Conservation (phyloP, 768 basidiomycete species). For the Phanerodontia chrysosporium region DNA sequence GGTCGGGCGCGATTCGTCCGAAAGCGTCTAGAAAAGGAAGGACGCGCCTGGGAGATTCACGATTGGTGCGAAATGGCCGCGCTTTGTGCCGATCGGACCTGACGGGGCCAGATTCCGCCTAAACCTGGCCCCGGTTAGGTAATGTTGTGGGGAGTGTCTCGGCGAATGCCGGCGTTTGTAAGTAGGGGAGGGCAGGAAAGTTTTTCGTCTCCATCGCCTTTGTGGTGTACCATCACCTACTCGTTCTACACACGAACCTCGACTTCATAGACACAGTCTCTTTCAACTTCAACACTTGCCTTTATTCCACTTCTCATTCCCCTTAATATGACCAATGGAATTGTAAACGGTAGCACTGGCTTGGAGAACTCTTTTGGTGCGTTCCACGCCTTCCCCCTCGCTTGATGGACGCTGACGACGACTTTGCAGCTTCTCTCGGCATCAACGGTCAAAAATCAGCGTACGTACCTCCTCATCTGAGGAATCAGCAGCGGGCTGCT, state of each 20-base stretch:
- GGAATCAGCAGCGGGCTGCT: conserved; percentile 82
- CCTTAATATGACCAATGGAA: conserved; percentile 87
- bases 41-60: neutral
- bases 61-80: neutral
- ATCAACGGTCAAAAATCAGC: conserved; percentile 67
- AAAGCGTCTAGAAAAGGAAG: neutral
- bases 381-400: conserved; percentile 18
- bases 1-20: neutral
- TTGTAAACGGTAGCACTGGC: conserved; percentile 68
- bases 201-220: conserved; percentile 26
- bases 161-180: conserved; percentile 20
- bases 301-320: conserved; percentile 27
- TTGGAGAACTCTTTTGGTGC: conserved; percentile 74
- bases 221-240: conserved; percentile 32
- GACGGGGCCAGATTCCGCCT: neutral
- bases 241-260: conserved; percentile 27
- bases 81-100: neutral
- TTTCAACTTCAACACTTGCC: conserved; percentile 10
- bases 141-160: conserved; percentile 3
- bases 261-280: conserved; percentile 26
- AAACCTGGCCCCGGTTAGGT: neutral
- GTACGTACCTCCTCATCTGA: conserved; percentile 88
- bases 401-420: conserved; percentile 2
- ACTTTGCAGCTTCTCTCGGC: conserved; percentile 63
- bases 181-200: conserved; percentile 16